Percentiles rank a stretch among this genome's conserved stretches.
Conservation (phyloP, 805 yeast genomes). For the Lipomyces starkeyi region DNA sequence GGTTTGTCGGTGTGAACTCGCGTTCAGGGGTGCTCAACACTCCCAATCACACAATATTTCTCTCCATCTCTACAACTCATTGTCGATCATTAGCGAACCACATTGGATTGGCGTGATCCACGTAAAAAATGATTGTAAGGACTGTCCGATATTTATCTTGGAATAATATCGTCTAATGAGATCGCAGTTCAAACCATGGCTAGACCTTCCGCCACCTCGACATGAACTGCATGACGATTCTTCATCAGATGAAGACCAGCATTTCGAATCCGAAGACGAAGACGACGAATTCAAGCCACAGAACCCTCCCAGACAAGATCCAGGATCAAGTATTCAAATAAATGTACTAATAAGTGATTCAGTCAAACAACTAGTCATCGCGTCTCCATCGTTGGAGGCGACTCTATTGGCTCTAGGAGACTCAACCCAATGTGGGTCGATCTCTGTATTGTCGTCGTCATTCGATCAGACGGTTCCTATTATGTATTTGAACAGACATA, state of each 20-base stretch:
- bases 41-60: neutral
- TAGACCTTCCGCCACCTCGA: slow-evolving; percentile 50
- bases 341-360: slow-evolving; percentile 5
- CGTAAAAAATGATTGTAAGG: neutral
- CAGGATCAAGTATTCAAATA: slow-evolving; percentile 7
- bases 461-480: slow-evolving; percentile 1
- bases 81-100: neutral
- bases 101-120: neutral
- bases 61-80: neutral
- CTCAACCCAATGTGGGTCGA: slow-evolving; percentile 25
- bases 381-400: slow-evolving; percentile 25
- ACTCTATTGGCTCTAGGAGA: slow-evolving; percentile 9
- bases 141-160: neutral
- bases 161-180: neutral
- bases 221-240: slow-evolving; percentile 52
- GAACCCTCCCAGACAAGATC: slow-evolving; percentile 13
- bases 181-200: slow-evolving; percentile 53
- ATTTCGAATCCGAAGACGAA: slow-evolving; percentile 10
- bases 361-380: slow-evolving; percentile 16
- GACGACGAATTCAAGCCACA: slow-evolving; percentile 11
- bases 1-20: neutral
- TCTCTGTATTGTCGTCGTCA: slow-evolving; percentile 7
- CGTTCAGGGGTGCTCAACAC: neutral
- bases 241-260: slow-evolving; percentile 38
- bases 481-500: slow-evolving; percentile 2